phyloP scores from a whole-genome alignment of 1,139 yeast species.

The Suhomyces taliae region DNA sequence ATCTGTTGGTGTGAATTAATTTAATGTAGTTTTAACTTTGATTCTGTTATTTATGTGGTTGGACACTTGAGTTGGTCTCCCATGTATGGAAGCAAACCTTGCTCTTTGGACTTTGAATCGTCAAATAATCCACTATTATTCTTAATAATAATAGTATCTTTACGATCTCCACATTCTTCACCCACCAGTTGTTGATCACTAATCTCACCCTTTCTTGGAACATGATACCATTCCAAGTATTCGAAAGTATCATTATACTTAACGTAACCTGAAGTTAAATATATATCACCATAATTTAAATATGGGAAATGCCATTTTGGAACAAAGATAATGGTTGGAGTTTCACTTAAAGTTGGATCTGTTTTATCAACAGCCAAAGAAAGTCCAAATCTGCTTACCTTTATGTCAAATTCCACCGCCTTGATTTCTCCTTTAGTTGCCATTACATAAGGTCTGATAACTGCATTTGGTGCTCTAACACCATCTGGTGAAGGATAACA shows the following conservation, averaged over 20 bases:
- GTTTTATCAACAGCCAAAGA: conserved; percentile 32
- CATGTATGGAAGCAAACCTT: conserved; percentile 14
- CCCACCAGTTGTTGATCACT: conserved; percentile 1
- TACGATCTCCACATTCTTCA: conserved; percentile 6
- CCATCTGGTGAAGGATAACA: conserved; percentile 57
- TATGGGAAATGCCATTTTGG: conserved; percentile 69
- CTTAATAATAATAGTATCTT: conserved; percentile 39
- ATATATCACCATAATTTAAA: conserved; percentile 44
- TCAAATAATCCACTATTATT: conserved; percentile 42
- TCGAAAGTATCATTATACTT: conserved; percentile 52
- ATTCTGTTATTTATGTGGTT: conserved; percentile 13
- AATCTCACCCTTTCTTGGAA: conserved; percentile 13
- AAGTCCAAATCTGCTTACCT: conserved; percentile 45
- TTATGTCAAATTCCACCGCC: conserved; percentile 56
- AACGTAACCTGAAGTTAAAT: conserved; percentile 56
- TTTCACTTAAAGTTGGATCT: conserved; percentile 16
- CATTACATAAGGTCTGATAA: conserved; percentile 70
- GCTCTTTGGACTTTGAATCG: conserved; percentile 16
- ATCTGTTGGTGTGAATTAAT: too few species aligned
- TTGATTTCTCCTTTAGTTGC: conserved; percentile 56
- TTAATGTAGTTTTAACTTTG: too few species aligned
- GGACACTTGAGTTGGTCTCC: conserved; percentile 20
- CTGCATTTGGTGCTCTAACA: conserved; percentile 66
- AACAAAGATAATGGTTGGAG: conserved; percentile 60
- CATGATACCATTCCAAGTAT: conserved; percentile 71